phyloP scores from a whole-genome alignment of 805 yeast species.

The Lipomyces kockii region DNA sequence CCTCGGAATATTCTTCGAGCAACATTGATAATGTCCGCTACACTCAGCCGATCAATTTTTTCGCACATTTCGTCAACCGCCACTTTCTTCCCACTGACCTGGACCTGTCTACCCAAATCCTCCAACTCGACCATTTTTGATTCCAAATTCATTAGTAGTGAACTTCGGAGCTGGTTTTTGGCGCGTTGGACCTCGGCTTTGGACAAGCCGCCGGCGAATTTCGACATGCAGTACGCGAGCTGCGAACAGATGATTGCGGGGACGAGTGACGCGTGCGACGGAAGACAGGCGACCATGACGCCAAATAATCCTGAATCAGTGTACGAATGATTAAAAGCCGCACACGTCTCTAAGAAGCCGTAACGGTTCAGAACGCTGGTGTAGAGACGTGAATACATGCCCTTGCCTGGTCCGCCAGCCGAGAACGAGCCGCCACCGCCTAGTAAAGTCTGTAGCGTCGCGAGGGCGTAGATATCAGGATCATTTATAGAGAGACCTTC shows the following conservation, averaged over 20 bases:
- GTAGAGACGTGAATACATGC: conserved; percentile 94
- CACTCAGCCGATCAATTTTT: conserved; percentile 69
- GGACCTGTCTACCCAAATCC: conserved; percentile 94
- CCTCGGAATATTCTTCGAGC: conserved; percentile 79
- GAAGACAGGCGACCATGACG: conserved; percentile 79
- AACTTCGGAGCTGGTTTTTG: conserved; percentile 86
- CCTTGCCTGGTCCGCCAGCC: conserved; percentile 99
- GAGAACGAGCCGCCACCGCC: conserved; percentile 98
- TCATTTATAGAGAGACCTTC: conserved; percentile 83
- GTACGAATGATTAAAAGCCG: conserved; percentile 87
- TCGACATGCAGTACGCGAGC: conserved; percentile 47
- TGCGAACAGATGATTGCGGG: conserved; percentile 78
- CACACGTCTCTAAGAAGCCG: conserved; percentile 87
- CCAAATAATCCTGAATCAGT: conserved; percentile 92
- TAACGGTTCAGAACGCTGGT: conserved; percentile 89
- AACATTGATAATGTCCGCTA: conserved; percentile 69
- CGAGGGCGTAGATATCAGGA: conserved; percentile 88
- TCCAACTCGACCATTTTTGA: conserved; percentile 92
- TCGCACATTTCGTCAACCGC: conserved; percentile 80
- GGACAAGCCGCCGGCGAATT: conserved; percentile 53
- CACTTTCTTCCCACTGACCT: conserved; percentile 68
- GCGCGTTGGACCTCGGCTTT: conserved; percentile 82
- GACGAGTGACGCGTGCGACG: conserved; percentile 82
- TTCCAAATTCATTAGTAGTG: conserved; percentile 90
- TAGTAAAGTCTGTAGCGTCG: conserved; percentile 82